Evolutionary conservation across 2,329 filamentous ascomycete species (phyloP).

Genomic region (Byssochlamys sp.): DNA sequence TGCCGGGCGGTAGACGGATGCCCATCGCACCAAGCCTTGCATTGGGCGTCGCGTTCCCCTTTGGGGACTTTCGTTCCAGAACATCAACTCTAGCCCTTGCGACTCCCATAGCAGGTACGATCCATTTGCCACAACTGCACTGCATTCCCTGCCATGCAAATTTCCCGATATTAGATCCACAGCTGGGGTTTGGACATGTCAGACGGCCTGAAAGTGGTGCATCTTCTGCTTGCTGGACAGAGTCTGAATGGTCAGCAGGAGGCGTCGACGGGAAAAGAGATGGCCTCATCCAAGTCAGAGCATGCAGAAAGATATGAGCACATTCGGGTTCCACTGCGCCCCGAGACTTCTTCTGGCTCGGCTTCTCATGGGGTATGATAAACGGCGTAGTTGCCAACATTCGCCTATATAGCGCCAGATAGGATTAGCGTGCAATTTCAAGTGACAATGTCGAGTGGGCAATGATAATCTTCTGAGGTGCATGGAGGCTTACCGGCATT

Average conservation of each 20-base stretch:
- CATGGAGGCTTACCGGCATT: constrained; percentile 59
- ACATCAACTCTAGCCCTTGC: constrained; percentile 77
- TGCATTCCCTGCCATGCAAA: constrained; percentile 94
- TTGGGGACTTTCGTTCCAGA: constrained; percentile 23
- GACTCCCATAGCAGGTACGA: constrained; percentile 81
- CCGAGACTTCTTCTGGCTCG: constrained; percentile 14
- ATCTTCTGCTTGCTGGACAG: constrained; percentile 42
- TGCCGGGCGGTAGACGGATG: constrained; percentile 32
- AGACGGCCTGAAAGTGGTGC: constrained; percentile 76
- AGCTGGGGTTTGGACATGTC: constrained; percentile 68
- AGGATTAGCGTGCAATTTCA: not conserved
- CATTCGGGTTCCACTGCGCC: constrained; percentile 42
- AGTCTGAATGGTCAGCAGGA: not conserved
- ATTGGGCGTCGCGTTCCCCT: constrained; percentile 10
- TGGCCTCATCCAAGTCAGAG: constrained; percentile 86
- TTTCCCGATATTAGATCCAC: constrained; percentile 73
- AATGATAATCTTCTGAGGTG: not conserved
- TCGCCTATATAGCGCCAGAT: constrained; percentile 33
- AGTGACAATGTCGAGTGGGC: not conserved
- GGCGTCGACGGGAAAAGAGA: constrained; percentile 46
- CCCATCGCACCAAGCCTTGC: constrained; percentile 18
- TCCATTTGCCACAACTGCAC: constrained; percentile 84
- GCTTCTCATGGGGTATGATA: constrained; percentile 52
- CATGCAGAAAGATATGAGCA: constrained; percentile 82
- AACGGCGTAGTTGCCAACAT: constrained; percentile 57